Evolutionary conservation across 768 basidiomycete genomes (phyloP), one percentile per base, ranked within the genome.

Genomic region (Amanita thiersii): DNA sequence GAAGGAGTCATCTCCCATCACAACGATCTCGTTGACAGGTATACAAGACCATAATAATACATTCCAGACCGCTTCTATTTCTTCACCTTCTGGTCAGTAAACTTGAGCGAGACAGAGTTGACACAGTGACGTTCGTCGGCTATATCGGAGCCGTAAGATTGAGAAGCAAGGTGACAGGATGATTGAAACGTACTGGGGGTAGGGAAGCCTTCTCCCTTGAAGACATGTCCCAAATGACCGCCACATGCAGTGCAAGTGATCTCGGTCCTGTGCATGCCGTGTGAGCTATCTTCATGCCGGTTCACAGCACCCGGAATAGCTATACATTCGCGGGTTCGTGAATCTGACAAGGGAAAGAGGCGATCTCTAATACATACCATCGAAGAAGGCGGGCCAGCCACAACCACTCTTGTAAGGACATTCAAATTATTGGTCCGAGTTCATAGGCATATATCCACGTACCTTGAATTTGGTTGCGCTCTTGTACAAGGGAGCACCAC

Each of bases 331-430:
- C 10, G 32, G 24, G 23, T 11, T 39, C 26, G 30, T 36, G n/a
- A 37, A 39, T 30, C 33, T 17, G 43, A 20, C 31, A 33, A 6
- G 14, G 11, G 29, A 28, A 18, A 21, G 4, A 14, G 31, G n/a
- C 26, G n/a, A 17, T 14, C 38, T 23, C 24, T n/a, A n/a, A 20
- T 6, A 51, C 63, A 43, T 47, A 85, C 86, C 86, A 56, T 94
- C 92, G 56, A 84, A 97, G 72, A 96, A 97, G 1, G 92, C 89
- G n/a, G 93, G 92, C 92, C 92, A 97, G 17, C 92, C 92, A 53
- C 89, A 94, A 5, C 90, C 89, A 45, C 87, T 91, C 72, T 73
- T 40, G 12, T 34, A 32, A 23, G 4, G 48, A 15, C 39, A 8
- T 25, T 3, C 8, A 10, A 6, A 19, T 29, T 26, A 14, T 9